These are phyloP conservation scores for Adiantum capillusveneris DNA, from an alignment of 75 land plant genomes.

Conservation along the genomic window DNA sequence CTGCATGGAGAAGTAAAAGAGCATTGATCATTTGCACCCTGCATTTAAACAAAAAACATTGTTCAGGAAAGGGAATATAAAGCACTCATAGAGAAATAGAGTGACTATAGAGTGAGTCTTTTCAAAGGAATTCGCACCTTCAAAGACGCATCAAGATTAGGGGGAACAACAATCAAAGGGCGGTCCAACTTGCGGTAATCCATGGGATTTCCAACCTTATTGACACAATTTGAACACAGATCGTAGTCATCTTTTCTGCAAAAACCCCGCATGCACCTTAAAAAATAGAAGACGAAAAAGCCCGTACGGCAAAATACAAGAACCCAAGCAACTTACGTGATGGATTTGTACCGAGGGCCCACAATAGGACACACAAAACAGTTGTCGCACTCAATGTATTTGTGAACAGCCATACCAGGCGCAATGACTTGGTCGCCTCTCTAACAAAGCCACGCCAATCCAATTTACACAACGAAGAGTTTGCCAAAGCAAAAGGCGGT, in stretches of 20 bases:
- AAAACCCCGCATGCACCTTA: background rate
- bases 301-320: background rate
- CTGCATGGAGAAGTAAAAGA: background rate
- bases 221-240: conserved; percentile 67
- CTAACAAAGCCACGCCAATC: no score
- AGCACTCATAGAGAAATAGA: no score
- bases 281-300: background rate
- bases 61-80: no score
- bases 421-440: no score
- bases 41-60: no score
- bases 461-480: no score
- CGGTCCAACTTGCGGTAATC: conserved; percentile 64
- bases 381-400: conserved; percentile 28
- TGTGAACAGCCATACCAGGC: conserved; percentile 9
- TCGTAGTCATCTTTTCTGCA: conserved; percentile 83
- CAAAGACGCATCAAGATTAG: background rate
- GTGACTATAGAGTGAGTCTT: no score
- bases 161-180: conserved; percentile 10
- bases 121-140: no score
- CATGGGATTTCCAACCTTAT: conserved; percentile 39
- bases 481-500: no score
- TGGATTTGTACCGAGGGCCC: conserved; percentile 27
- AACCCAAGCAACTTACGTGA: conserved; percentile 13
- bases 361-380: conserved; percentile 25
- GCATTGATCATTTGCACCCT: background rate